Evolutionary conservation across 345 rosid genomes (phyloP), one percentile per base, ranked within the genome.

Genomic region (Brassica rapa): DNA sequence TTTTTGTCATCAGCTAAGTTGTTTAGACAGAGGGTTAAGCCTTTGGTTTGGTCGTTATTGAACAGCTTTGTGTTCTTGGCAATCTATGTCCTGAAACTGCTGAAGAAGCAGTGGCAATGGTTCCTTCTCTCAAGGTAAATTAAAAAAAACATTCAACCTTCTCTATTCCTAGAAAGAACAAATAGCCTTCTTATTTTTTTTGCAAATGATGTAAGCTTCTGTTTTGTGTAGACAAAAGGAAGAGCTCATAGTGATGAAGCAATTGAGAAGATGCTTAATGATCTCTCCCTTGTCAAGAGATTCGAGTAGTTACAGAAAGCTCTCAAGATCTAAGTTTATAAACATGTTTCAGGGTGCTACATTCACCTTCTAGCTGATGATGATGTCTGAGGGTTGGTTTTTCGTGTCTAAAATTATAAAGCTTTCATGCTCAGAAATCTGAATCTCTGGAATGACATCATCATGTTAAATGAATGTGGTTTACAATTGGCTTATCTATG

Each of bases 81-180:
- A 95, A 93, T 79, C 94, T 95, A 62, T 93, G 98, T 74, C 97
- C 99, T 35, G 99, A 95, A 82, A 93, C 96, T 39, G 91, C 89
- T 32, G 98, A 95, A 88, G 98, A 95, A 88, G 99, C 98, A 25
- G 88, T 91, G 66, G 96, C 96, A 43, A 90, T 93, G 99, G 97
- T 93, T 66, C 99, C 98, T 66, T 95, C 98, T 51, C 86, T 95
- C 71, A 95, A 89, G 96, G 98, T 93, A 85, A 49, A n/a, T n/a
- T n/a, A n/a, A n/a, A n/a, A n/a, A 8, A 43, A 39, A 8, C 9
- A 24, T 51, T 27, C 25, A 19, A 49, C 41, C 4, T 49, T 46
- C 68, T 5, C 46, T 16, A n/a, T 16, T 1, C 12, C 51, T 43
- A 12, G 5, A 59, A 8, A 25, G 27, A 25, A 65, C 10, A 14